Evolutionary conservation across 768 basidiomycete genomes (phyloP).

Genomic region (Chalciporus chontae): DNA sequence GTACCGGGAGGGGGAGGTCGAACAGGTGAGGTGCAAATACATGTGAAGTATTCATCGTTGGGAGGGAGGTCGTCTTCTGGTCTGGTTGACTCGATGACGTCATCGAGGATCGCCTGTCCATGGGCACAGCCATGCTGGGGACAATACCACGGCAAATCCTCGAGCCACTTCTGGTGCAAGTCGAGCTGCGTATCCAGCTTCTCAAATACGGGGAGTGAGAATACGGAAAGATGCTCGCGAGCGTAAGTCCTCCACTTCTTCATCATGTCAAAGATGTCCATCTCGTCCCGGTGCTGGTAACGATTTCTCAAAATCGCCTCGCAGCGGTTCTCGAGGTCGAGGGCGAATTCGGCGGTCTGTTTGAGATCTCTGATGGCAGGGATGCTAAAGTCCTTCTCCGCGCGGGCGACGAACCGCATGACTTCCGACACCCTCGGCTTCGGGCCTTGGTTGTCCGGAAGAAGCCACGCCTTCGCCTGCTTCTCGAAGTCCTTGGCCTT

Average conservation of each 20-base stretch:
- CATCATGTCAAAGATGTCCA: slow-evolving; percentile 71
- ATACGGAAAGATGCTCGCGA: slow-evolving; percentile 66
- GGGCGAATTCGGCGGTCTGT: slow-evolving; percentile 70
- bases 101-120: slow-evolving; percentile 61
- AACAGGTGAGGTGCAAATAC: slow-evolving; percentile 75
- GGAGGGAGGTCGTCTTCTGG: slow-evolving; percentile 80
- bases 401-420: slow-evolving; percentile 60
- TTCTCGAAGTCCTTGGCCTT: slow-evolving; percentile 80
- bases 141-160: slow-evolving; percentile 78
- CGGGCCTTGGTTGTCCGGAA: slow-evolving; percentile 48
- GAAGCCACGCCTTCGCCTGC: slow-evolving; percentile 69
- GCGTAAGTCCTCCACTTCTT: slow-evolving; percentile 72
- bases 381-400: slow-evolving; percentile 77
- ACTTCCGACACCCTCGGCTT: slow-evolving; percentile 70
- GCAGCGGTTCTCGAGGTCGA: slow-evolving; percentile 71
- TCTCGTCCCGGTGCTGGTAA: slow-evolving; percentile 51
- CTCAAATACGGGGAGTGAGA: slow-evolving; percentile 69
- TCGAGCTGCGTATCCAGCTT: slow-evolving; percentile 66
- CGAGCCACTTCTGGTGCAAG: slow-evolving; percentile 67
- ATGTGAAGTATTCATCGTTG: slow-evolving; percentile 77
- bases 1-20: slow-evolving; percentile 74
- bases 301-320: slow-evolving; percentile 68
- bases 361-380: slow-evolving; percentile 62
- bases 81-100: slow-evolving; percentile 70
- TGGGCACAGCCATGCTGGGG: slow-evolving; percentile 62